A percentile compares a stretch with the other conserved stretches of the same genome.
Evolutionary conservation across 306 rosid genomes (phyloP).

Genomic region (Prunus mume): DNA sequence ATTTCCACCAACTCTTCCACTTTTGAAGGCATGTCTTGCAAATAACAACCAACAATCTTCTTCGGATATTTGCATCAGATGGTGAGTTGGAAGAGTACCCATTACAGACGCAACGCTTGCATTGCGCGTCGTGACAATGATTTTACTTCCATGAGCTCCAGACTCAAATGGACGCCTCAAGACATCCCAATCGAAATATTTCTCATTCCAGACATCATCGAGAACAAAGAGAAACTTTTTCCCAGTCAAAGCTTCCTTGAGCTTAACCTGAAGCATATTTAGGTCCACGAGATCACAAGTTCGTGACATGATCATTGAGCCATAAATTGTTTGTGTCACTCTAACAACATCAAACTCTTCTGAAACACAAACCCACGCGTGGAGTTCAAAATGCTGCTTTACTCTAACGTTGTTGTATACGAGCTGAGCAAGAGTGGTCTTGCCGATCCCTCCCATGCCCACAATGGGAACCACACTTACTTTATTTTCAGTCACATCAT

Average conservation of each 20-base stretch:
- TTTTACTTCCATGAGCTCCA: conserved; percentile 4
- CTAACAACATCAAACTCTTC: neutral
- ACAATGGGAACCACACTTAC: neutral
- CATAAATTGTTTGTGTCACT: neutral
- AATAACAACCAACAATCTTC: conserved; percentile 9
- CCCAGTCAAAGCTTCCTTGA: neutral
- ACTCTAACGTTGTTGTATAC: neutral
- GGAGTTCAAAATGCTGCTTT: neutral
- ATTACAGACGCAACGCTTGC: neutral
- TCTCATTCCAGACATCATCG: conserved; percentile 10
- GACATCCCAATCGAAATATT: neutral
- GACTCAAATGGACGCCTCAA: neutral
- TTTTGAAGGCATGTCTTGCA: conserved; percentile 4
- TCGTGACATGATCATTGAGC: neutral
- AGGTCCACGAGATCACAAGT: neutral
- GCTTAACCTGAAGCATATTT: neutral
- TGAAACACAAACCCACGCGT: neutral
- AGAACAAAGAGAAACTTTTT: conserved; percentile 4
- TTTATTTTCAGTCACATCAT: neutral
- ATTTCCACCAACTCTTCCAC: neutral
- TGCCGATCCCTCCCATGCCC: conserved; percentile 3
- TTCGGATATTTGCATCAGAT: neutral
- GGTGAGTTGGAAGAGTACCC: neutral
- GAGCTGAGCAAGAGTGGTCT: neutral
- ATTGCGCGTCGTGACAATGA: conserved; percentile 14